A percentile compares a stretch with the other conserved stretches of the same genome.
Evolutionary conservation across 371 early-diverging fungal species (phyloP).

Genomic region (Apophysomyces variabilis): DNA sequence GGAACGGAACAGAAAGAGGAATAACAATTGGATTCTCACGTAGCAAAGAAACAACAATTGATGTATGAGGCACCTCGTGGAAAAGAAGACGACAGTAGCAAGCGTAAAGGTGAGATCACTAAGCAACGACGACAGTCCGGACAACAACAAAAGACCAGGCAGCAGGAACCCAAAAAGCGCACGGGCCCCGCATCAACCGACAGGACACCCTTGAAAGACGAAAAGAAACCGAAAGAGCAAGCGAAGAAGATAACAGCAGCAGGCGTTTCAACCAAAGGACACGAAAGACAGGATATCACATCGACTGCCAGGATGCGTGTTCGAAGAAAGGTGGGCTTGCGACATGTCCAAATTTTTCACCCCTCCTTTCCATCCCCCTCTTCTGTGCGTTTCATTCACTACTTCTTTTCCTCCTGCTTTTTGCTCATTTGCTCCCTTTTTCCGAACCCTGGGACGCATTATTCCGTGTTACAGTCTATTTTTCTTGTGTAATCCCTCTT

Average conservation of each 20-base stretch:
- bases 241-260: not conserved
- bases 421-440: not conserved
- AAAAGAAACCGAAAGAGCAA: not conserved
- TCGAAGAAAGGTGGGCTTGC: not conserved
- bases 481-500: not conserved
- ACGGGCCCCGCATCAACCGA: slow-evolving; percentile 5
- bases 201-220: not conserved
- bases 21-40: not conserved
- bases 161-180: not conserved
- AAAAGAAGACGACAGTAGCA: not conserved
- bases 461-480: not conserved
- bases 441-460: slow-evolving; percentile 9
- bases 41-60: not conserved
- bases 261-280: not conserved
- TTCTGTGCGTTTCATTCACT: not conserved
- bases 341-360: not conserved
- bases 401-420: too few relatives aligned
- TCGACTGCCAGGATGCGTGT: not conserved
- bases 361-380: not conserved
- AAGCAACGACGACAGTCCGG: not conserved
- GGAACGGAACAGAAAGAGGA: too few relatives aligned
- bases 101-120: not conserved
- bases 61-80: not conserved
- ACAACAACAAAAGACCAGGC: slow-evolving; percentile 2
- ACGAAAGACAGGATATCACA: not conserved